Conservation (phyloP, 192 early-diverging fungal species). For the Kickxella alabastrina region DNA sequence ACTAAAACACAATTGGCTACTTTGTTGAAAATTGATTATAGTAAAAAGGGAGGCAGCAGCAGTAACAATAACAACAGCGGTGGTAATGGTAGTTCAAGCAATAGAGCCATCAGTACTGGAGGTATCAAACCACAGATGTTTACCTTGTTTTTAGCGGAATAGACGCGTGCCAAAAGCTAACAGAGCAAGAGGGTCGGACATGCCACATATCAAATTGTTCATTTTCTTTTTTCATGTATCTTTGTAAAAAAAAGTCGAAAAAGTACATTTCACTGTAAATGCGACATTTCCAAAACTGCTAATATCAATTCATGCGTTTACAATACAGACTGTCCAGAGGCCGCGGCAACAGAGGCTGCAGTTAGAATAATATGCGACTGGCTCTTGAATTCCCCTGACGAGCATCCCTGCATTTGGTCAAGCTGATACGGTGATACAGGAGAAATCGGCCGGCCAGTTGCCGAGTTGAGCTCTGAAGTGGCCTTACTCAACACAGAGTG, state of each 20-base stretch:
- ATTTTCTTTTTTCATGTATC: background rate
- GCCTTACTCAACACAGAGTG: slow-evolving; percentile 40
- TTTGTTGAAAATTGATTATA: too few species aligned
- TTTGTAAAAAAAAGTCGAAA: background rate
- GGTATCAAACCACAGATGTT: background rate
- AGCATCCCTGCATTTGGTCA: slow-evolving; percentile 30
- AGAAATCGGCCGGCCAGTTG: slow-evolving; percentile 30
- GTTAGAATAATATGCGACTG: slow-evolving; percentile 7
- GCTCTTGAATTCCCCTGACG: slow-evolving; percentile 35
- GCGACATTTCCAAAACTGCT: too few species aligned
- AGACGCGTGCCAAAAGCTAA: too few species aligned
- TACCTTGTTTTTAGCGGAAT: background rate
- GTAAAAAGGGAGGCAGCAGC: slow-evolving; percentile 7
- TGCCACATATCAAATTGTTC: too few species aligned
- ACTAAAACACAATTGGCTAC: too few species aligned
- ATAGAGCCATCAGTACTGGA: background rate
- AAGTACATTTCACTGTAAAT: too few species aligned
- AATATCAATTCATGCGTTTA: slow-evolving; percentile 7
- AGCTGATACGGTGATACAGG: slow-evolving; percentile 49
- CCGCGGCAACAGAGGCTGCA: slow-evolving; percentile 3
- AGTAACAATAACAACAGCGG: slow-evolving; percentile 8
- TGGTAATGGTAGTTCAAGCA: slow-evolving; percentile 1
- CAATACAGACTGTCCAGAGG: slow-evolving; percentile 4
- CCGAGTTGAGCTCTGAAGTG: slow-evolving; percentile 2
- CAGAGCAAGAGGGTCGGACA: too few species aligned